Evolutionary conservation across 169 alveolate genomes (phyloP).

Genomic region (Plasmodium coatneyi): DNA sequence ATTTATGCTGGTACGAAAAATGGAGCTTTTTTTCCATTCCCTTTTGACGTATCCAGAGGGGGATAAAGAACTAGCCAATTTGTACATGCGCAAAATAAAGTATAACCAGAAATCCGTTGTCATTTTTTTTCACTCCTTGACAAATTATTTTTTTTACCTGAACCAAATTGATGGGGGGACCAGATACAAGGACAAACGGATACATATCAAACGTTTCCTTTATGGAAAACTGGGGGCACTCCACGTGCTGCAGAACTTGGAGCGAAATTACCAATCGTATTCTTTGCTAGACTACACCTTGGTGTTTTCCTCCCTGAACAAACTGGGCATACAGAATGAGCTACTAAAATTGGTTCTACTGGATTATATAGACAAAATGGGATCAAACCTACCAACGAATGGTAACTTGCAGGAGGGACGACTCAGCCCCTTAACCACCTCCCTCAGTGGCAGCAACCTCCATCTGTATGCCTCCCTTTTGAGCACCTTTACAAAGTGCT

Average conservation of each 20-base stretch:
- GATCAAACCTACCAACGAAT: neutral
- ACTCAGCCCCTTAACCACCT: neutral
- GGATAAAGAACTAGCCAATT: neutral
- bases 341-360: neutral
- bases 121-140: slow-evolving; percentile 38
- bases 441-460: slow-evolving; percentile 1
- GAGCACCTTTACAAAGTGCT: slow-evolving; percentile 33
- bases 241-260: neutral
- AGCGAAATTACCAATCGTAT: neutral
- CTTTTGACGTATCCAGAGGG: neutral
- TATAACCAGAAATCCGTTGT: slow-evolving; percentile 22
- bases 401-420: neutral
- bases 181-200: slow-evolving; percentile 18
- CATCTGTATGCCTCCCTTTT: slow-evolving; percentile 33
- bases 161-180: neutral
- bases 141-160: slow-evolving; percentile 33
- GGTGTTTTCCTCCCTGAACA: slow-evolving; percentile 13
- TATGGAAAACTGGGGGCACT: slow-evolving; percentile 1
- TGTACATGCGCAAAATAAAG: slow-evolving; percentile 7
- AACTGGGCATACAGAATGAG: slow-evolving; percentile 14
- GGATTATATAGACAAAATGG: neutral
- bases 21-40: neutral
- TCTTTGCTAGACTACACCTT: slow-evolving; percentile 2
- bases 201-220: neutral
- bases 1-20: slow-evolving; percentile 22